These are phyloP conservation scores for Eutypa lata DNA, from an alignment of 2,329 filamentous ascomycete genomes.

Conservation along the genomic window DNA sequence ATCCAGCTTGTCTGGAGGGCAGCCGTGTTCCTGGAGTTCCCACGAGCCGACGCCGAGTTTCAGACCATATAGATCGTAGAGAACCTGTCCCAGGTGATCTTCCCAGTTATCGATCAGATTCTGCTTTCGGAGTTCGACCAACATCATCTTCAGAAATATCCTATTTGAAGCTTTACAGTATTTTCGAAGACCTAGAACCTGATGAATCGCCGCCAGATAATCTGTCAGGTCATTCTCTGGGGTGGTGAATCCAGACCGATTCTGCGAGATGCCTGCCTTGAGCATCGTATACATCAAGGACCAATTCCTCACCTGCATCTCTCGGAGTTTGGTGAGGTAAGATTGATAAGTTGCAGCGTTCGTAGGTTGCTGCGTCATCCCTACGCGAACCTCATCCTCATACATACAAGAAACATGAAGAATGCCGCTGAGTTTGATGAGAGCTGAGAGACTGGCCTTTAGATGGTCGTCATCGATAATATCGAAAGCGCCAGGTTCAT, in stretches of 20 bases:
- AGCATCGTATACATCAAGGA: conserved; percentile 80
- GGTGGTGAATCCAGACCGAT: conserved; percentile 59
- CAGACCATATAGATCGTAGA: conserved; percentile 79
- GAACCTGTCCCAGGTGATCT: conserved; percentile 78
- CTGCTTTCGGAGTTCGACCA: conserved; percentile 76
- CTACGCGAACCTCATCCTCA: conserved; percentile 82
- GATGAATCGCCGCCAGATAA: conserved; percentile 77
- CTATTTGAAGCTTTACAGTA: conserved; percentile 85
- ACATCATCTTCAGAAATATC: conserved; percentile 84
- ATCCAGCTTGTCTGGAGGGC: conserved; percentile 73
- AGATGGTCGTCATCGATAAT: conserved; percentile 81
- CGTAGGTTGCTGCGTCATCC: conserved; percentile 61
- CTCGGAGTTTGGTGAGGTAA: conserved; percentile 69
- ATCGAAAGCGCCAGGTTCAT: conserved; percentile 70
- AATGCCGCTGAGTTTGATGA: conserved; percentile 70
- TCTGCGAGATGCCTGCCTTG: conserved; percentile 69
- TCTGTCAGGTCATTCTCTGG: conserved; percentile 73
- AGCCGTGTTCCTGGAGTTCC: conserved; percentile 75
- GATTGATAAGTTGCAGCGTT: conserved; percentile 53
- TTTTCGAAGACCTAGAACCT: conserved; percentile 77
- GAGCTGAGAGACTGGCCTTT: conserved; percentile 65
- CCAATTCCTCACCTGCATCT: conserved; percentile 87
- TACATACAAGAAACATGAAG: conserved; percentile 77
- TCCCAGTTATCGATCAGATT: conserved; percentile 79
- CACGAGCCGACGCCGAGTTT: conserved; percentile 68